Evolutionary conservation across 257 asterid genomes (phyloP).

Genomic region (Solanum chilense): DNA sequence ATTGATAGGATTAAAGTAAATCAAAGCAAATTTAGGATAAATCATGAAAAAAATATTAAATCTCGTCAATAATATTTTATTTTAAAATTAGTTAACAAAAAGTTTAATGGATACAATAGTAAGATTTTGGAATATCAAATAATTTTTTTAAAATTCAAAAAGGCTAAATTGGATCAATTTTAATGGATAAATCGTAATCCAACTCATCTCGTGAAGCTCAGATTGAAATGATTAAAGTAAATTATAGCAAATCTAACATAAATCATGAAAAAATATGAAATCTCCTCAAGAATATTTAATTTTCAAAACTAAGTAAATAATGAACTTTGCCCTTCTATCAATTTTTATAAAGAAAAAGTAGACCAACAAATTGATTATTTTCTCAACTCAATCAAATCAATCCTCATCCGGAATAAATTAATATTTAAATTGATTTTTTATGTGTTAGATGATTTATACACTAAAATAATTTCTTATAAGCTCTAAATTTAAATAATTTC

Average conservation of each 20-base stretch:
- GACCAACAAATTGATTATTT: background rate
- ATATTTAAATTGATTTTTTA: background rate
- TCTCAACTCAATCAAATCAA: background rate
- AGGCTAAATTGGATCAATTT: background rate
- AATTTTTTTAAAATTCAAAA: too few species aligned
- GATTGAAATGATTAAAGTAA: background rate
- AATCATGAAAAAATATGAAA: background rate
- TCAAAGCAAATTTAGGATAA: background rate
- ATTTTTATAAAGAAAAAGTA: background rate
- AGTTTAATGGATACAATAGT: too few species aligned
- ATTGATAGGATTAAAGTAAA: background rate
- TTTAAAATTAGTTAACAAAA: too few species aligned
- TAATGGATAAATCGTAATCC: too few species aligned
- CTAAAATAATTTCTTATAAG: background rate
- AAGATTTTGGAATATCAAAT: too few species aligned
- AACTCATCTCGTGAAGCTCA: background rate
- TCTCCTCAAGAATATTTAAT: background rate
- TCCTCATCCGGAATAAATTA: too few species aligned
- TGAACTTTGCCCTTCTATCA: background rate
- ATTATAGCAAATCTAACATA: background rate
- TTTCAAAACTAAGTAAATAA: background rate
- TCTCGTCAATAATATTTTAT: background rate
- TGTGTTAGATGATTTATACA: too few species aligned
- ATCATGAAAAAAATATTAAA: background rate
- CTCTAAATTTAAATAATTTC: background rate